Percentiles rank a stretch among this genome's conserved stretches.
These are phyloP conservation scores for Plantago ovata DNA, from an alignment of 257 asterid species.

Conservation along the genomic window DNA sequence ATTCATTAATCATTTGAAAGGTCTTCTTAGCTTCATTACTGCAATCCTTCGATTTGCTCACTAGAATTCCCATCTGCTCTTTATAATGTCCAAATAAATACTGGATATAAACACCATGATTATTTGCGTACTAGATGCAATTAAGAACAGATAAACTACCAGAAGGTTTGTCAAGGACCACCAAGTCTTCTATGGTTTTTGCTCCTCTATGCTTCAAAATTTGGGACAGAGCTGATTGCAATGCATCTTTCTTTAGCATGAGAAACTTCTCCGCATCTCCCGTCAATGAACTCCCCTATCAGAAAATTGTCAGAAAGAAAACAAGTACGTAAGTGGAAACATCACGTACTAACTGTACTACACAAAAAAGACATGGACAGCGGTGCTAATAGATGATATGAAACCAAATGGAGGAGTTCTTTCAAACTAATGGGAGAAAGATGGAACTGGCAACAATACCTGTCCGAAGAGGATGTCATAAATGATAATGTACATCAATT, in stretches of 20 bases:
- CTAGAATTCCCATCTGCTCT: too few relatives aligned
- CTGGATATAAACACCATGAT: background rate
- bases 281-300: slow-evolving; percentile 48
- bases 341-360: too few relatives aligned
- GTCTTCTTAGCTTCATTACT: too few relatives aligned
- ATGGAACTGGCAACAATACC: background rate
- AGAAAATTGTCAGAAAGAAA: slow-evolving; percentile 14
- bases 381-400: background rate
- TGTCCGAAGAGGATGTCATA: slow-evolving; percentile 88
- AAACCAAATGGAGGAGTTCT: background rate
- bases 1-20: too few relatives aligned
- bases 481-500: slow-evolving; percentile 54
- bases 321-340: background rate
- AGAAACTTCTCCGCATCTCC: slow-evolving; percentile 93
- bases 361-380: too few relatives aligned
- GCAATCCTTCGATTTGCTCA: too few relatives aligned
- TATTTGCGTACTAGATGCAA: background rate
- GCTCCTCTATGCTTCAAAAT: slow-evolving; percentile 50
- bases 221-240: slow-evolving; percentile 54
- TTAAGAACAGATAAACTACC: slow-evolving; percentile 31
- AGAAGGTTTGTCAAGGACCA: slow-evolving; percentile 45
- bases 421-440: background rate
- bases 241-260: slow-evolving; percentile 45
- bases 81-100: background rate
- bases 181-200: slow-evolving; percentile 53